Evolutionary conservation across 345 rosid genomes (phyloP).

Genomic region (Lepidium africanum): DNA sequence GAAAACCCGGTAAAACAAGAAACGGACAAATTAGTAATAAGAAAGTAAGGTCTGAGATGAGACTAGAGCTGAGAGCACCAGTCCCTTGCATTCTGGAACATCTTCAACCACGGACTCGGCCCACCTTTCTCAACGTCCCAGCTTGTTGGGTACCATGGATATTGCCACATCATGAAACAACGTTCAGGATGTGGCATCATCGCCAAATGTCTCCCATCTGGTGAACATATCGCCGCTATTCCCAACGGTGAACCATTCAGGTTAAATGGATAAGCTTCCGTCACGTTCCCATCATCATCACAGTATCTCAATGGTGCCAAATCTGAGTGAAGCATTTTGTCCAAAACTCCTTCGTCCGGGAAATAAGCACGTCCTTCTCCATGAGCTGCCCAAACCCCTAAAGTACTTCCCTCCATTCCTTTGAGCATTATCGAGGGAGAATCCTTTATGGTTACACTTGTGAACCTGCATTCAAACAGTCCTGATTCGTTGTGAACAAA

Average conservation of each 20-base stretch:
- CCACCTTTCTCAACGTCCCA: conserved; percentile 84
- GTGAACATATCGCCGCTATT: conserved; percentile 85
- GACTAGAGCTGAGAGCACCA: conserved; percentile 53
- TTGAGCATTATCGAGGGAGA: conserved; percentile 88
- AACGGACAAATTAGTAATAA: neutral
- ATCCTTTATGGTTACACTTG: conserved; percentile 62
- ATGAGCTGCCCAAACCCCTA: conserved; percentile 97
- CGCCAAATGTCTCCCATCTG: conserved; percentile 91
- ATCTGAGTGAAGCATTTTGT: conserved; percentile 54
- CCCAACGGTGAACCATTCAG: conserved; percentile 95
- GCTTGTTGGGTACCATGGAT: conserved; percentile 80
- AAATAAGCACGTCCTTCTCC: conserved; percentile 95
- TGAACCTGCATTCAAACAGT: conserved; percentile 84
- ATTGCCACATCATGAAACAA: conserved; percentile 98
- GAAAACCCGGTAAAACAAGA: neutral
- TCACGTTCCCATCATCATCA: conserved; percentile 74
- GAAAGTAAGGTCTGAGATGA: neutral
- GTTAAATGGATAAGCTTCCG: conserved; percentile 86
- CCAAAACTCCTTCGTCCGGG: conserved; percentile 82
- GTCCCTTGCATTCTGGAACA: conserved; percentile 95
- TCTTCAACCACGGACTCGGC: conserved; percentile 89
- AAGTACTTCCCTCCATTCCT: conserved; percentile 92
- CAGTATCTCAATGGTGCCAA: conserved; percentile 81
- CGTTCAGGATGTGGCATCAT: conserved; percentile 99
- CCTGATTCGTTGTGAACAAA: conserved; percentile 94